These are phyloP conservation scores for Diaporthe eres DNA, from an alignment of 2,329 filamentous ascomycete species.

Conservation along the genomic window DNA sequence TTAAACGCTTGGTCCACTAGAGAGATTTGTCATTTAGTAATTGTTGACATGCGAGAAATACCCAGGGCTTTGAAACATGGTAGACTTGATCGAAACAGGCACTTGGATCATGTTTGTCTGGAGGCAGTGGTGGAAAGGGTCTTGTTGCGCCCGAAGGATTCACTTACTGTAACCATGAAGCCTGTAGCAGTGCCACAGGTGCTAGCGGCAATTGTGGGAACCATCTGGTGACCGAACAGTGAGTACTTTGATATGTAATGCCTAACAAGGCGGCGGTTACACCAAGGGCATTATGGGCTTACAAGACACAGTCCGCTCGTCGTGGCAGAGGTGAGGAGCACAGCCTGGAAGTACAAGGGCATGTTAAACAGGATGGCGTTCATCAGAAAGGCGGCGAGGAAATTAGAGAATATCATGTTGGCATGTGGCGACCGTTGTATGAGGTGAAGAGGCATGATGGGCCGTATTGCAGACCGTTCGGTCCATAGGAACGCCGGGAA, in stretches of 20 bases:
- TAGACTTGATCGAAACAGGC: background rate
- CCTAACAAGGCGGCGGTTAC: no score
- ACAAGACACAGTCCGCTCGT: conserved; percentile 80
- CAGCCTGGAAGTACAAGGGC: conserved; percentile 83
- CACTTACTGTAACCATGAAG: conserved; percentile 66
- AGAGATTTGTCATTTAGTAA: background rate
- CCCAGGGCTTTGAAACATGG: no score
- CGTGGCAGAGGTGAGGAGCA: conserved; percentile 78
- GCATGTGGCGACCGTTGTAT: conserved; percentile 65
- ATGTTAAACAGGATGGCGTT: conserved; percentile 74
- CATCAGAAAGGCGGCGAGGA: conserved; percentile 63
- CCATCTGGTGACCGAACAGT: conserved; percentile 39
- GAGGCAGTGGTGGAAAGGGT: background rate
- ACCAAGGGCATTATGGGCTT: background rate
- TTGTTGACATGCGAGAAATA: background rate
- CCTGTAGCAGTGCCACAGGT: conserved; percentile 70
- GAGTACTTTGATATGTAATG: background rate
- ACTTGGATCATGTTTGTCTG: background rate
- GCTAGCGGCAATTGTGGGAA: conserved; percentile 72
- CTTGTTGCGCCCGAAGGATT: background rate
- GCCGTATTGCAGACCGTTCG: conserved; percentile 64
- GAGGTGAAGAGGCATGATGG: conserved; percentile 73
- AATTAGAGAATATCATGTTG: conserved; percentile 71
- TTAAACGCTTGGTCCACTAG: conserved; percentile 67
- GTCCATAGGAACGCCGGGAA: conserved; percentile 67